Evolutionary conservation across 306 rosid species (phyloP), one percentile per base, ranked within the genome.

Genomic region (Fagus sylvatica): DNA sequence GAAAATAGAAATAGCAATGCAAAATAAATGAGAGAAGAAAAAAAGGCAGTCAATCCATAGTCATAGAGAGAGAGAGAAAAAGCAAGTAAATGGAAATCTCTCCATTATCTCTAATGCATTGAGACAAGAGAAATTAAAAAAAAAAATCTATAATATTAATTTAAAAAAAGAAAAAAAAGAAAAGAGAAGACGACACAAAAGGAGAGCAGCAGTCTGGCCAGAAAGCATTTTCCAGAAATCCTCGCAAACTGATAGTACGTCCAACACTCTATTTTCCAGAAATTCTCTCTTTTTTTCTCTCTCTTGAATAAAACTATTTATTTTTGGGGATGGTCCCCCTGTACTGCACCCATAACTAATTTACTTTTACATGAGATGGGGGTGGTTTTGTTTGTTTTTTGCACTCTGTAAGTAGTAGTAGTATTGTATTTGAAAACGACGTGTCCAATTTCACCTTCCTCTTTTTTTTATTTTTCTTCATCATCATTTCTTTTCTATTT

Each of bases 201-300:
- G 88, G 53, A 85, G 81, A 85, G 86, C 87, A 85, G 84, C 15
- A 2, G 4, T 76, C 74, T 93, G 86, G 72, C 76, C 82, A 70
- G 46, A 83, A 62, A 85, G 87, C 85, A 83, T 82, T 83, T 89
- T 89, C 79, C 91, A 88, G 90, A 88, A 86, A 90, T 89, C 87
- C 82, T 88, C 84, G 94, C 91, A 86, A 75, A 78, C 83, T 76
- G 85, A 76, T 80, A 66, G 86, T 84, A 80, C 89, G 81, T 84
- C 74, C 79, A 83, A 70, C 84, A 54, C 57, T 76, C 54, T 7
- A 75, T 39, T 74, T 55, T 65, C 81, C 74, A 68, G 64, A 76
- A 85, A 53, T 76, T 79, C 77, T 83, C 76, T 76, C 82, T 53
- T 74, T 67, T 72, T 72, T 72, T 77, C 55, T 77, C 36, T 22